Evolutionary conservation across 2,329 filamentous ascomycete genomes (phyloP), one percentile per base, ranked within the genome.

Genomic region (Colletotrichum sp.): DNA sequence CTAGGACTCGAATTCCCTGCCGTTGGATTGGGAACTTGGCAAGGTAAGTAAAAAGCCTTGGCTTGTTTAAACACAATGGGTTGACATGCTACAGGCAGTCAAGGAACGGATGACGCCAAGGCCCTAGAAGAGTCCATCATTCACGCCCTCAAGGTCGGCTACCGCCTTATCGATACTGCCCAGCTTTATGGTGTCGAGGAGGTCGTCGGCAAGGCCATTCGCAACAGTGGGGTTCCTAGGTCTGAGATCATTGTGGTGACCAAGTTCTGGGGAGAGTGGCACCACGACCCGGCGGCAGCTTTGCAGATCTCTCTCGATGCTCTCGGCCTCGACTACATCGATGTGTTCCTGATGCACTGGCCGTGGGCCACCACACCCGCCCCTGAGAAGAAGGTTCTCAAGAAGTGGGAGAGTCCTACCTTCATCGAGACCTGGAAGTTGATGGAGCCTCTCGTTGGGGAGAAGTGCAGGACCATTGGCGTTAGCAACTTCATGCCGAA

Each of bases 201-300:
- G 24, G 69, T 79, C 24, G 82, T 84, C 8, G 84, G 84, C 8
- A 79, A 79, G 12, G 84, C 81, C 12, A 80, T 85, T 34, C 80
- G 81, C 6, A 81, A 78, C 26, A 82, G 80, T 13, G 82, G 82
- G 8, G 71, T 85, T 8, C 83, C 84, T 13, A 81, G 84, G 9
- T 78, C 78, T n/a, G 81, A 92, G 77, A 89, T 92, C 82, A 91
- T 90, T 85, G 86, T 84, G 28, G 82, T 85, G 62, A 84, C 81
- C 59, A 85, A 85, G 75, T 78, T 85, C 67, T 79, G 79, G 73
- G 80, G 80, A 65, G 18, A 93, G 79, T 82, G 80, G 62, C 75
- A 76, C 32, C 81, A 84, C 44, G 76, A 80, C 21, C 81, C 82
- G 2, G 79, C 74, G 16, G 78, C 78, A 15, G 82, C 80, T 4